A percentile compares a stretch with the other conserved stretches of the same genome.
Conservation (phyloP, 306 rosid species). For the Quillaja saponaria region DNA sequence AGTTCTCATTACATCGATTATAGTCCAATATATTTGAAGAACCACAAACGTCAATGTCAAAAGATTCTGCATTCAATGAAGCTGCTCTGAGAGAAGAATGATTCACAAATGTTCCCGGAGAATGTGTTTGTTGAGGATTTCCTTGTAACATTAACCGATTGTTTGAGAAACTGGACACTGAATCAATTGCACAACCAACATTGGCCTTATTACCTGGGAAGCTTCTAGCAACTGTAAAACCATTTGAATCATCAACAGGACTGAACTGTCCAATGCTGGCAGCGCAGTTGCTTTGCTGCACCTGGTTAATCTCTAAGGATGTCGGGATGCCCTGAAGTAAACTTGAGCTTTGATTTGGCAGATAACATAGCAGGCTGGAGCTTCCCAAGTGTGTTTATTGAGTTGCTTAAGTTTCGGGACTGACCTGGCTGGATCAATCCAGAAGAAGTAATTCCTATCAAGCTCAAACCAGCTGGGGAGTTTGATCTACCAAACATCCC, state of each 20-base stretch:
- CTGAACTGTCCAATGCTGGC: slow-evolving; percentile 42
- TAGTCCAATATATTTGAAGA: slow-evolving; percentile 58
- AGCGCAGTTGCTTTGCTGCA: slow-evolving; percentile 53
- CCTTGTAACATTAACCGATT: slow-evolving; percentile 55
- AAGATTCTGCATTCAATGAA: slow-evolving; percentile 42
- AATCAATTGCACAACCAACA: slow-evolving; percentile 40
- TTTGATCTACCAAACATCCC: slow-evolving; percentile 51
- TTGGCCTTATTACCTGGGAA: slow-evolving; percentile 42
- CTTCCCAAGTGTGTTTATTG: slow-evolving; percentile 46
- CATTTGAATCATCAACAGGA: slow-evolving; percentile 44
- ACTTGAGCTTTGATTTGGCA: slow-evolving; percentile 48
- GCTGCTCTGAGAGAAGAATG: slow-evolving; percentile 45
- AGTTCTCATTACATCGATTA: slow-evolving; percentile 46
- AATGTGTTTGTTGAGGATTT: slow-evolving; percentile 38
- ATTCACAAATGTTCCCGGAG: slow-evolving; percentile 35
- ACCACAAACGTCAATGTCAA: slow-evolving; percentile 39
- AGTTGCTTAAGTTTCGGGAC: slow-evolving; percentile 42
- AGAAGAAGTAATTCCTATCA: slow-evolving; percentile 54
- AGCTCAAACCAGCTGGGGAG: slow-evolving; percentile 46
- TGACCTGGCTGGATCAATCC: slow-evolving; percentile 38
- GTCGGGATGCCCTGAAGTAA: slow-evolving; percentile 56
- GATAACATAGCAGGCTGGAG: slow-evolving; percentile 40
- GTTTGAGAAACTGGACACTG: slow-evolving; percentile 39
- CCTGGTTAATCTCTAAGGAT: slow-evolving; percentile 50
- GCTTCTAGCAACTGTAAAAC: slow-evolving; percentile 43